Evolutionary conservation across 108 stramenopile genomes (phyloP).

Genomic region (Nitzschia sp.): DNA sequence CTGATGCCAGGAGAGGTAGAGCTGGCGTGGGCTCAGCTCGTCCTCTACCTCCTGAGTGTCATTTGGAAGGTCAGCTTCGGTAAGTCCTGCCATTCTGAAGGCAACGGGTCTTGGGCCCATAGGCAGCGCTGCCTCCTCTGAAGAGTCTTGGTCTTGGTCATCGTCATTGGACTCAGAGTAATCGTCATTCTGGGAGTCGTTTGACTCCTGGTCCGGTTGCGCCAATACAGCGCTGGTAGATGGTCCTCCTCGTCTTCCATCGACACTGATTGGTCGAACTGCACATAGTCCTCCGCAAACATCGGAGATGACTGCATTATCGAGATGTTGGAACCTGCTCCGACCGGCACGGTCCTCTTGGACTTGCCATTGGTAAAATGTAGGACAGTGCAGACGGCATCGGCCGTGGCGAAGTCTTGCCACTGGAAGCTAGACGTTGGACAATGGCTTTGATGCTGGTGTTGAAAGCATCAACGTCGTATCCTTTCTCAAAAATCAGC

Average conservation of each 20-base stretch:
- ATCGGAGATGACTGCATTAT: not conserved
- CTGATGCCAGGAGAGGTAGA: too few relatives aligned
- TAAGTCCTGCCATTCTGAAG: not conserved
- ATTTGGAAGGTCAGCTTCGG: not conserved
- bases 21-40: not conserved
- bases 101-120: not conserved
- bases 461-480: too few relatives aligned
- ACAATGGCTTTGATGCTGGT: too few relatives aligned
- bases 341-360: not conserved
- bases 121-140: not conserved
- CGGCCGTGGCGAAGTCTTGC: too few relatives aligned
- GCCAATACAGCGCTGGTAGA: too few relatives aligned
- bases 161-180: too few relatives aligned
- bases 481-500: too few relatives aligned
- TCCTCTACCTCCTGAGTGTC: not conserved
- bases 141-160: too few relatives aligned
- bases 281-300: not conserved
- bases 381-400: not conserved
- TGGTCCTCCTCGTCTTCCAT: not conserved
- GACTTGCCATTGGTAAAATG: not conserved
- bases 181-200: too few relatives aligned
- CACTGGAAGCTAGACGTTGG: too few relatives aligned
- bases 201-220: too few relatives aligned
- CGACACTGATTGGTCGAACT: not conserved
- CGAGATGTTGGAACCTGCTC: not conserved